Evolutionary conservation across 129 eudicot genomes (phyloP).

Genomic region (Lactuca saligna): DNA sequence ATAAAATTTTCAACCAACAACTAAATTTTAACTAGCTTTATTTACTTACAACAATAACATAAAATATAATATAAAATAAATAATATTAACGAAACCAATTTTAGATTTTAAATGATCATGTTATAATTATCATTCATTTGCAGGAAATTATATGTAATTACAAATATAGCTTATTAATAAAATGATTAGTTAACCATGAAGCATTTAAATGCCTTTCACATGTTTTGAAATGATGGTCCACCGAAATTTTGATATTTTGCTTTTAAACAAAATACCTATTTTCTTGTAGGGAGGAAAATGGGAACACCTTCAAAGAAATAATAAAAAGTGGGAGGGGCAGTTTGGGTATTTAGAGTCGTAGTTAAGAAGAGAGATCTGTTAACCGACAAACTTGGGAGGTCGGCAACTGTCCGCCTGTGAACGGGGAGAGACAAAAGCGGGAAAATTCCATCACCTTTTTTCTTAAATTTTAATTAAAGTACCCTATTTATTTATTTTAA

Average conservation of each 20-base stretch:
- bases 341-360: slow-evolving; percentile 18
- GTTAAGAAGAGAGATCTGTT: slow-evolving; percentile 43
- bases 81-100: no score
- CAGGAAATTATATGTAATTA: no score
- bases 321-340: neutral
- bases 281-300: neutral
- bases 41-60: no score
- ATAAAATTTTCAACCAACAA: no score
- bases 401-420: slow-evolving; percentile 94
- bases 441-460: slow-evolving; percentile 31
- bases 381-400: slow-evolving; percentile 76
- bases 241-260: neutral
- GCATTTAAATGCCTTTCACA: neutral
- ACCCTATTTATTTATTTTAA: neutral
- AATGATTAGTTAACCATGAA: no score
- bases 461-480: slow-evolving; percentile 24
- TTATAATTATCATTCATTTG: no score
- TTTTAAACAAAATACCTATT: no score
- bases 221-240: neutral
- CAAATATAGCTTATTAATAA: no score
- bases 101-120: no score
- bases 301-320: neutral
- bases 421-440: slow-evolving; percentile 49
- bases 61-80: no score
- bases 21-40: no score